A percentile compares a stretch with the other conserved stretches of the same genome.
phyloP scores from a whole-genome alignment of 345 rosid genomes.

The Bruguiera sexangula region DNA sequence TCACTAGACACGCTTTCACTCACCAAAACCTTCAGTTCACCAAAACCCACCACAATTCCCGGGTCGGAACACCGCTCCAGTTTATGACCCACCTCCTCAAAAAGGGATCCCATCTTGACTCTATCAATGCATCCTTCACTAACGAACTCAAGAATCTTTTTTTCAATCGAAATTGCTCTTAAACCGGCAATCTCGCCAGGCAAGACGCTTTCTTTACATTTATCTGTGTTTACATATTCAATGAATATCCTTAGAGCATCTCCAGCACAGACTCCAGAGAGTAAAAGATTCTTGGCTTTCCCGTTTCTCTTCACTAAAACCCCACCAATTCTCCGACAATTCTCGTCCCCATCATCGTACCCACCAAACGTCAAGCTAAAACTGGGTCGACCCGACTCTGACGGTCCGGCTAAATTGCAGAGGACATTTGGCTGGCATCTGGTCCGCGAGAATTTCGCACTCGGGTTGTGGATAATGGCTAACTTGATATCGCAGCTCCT shows the following conservation, averaged over 20 bases:
- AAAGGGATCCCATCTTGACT: constrained; percentile 21
- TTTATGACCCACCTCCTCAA: constrained; percentile 34
- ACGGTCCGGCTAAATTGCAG: constrained; percentile 42
- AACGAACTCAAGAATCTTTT: constrained; percentile 36
- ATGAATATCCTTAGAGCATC: constrained; percentile 44
- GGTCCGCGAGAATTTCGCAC: constrained; percentile 27
- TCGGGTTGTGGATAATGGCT: constrained; percentile 45
- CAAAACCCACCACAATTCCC: constrained; percentile 48
- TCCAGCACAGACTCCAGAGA: constrained; percentile 46
- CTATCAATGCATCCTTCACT: constrained; percentile 22
- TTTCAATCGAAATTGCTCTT: constrained; percentile 40
- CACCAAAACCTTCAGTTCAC: constrained; percentile 44
- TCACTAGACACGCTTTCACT: constrained; percentile 20
- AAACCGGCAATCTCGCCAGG: constrained; percentile 41
- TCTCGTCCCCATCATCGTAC: constrained; percentile 35
- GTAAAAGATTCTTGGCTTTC: constrained; percentile 45
- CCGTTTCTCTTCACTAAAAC: constrained; percentile 28
- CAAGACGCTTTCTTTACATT: constrained; percentile 33
- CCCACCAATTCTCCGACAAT: constrained; percentile 43
- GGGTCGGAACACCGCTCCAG: constrained; percentile 26
- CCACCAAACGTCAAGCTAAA: constrained; percentile 34
- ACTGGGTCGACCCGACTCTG: constrained; percentile 30
- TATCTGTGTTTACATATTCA: constrained; percentile 25
- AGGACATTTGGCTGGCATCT: constrained; percentile 47
- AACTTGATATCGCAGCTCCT: constrained; percentile 57